Conservation (phyloP, 2,329 filamentous ascomycete species). For the Harringtonia lauricola region DNA sequence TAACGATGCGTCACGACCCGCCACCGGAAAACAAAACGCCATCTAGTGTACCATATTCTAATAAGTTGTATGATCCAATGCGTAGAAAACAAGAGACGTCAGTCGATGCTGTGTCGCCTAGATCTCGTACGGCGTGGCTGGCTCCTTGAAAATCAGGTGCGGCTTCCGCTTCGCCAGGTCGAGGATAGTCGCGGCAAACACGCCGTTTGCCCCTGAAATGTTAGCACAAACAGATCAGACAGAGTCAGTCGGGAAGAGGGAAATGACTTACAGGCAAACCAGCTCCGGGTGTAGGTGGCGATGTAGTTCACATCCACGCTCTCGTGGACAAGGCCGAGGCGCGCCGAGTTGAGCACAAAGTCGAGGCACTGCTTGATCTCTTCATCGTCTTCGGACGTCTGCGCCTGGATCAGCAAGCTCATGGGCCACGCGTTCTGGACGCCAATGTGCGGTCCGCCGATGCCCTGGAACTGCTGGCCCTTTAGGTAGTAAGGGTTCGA, state of each 20-base stretch:
- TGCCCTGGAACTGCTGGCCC: slow-evolving; percentile 70
- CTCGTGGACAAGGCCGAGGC: slow-evolving; percentile 79
- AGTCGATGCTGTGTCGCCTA: no score
- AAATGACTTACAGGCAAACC: slow-evolving; percentile 71
- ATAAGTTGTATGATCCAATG: no score
- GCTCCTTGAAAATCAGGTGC: slow-evolving; percentile 67
- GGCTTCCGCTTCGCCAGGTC: slow-evolving; percentile 85
- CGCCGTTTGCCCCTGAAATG: slow-evolving; percentile 72
- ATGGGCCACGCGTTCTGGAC: slow-evolving; percentile 94
- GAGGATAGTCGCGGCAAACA: slow-evolving; percentile 86
- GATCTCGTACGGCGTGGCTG: slow-evolving; percentile 45
- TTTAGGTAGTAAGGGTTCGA: slow-evolving; percentile 85
- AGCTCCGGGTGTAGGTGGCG: slow-evolving; percentile 66
- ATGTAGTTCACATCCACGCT: slow-evolving; percentile 69
- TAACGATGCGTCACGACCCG: no score
- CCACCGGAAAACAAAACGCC: no score
- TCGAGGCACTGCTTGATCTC: slow-evolving; percentile 70
- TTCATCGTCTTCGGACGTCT: slow-evolving; percentile 71
- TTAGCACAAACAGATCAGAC: neutral
- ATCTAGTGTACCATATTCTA: no score
- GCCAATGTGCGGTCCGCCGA: slow-evolving; percentile 74
- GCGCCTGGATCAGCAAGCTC: slow-evolving; percentile 82
- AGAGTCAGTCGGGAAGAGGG: slow-evolving; percentile 6
- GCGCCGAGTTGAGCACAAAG: slow-evolving; percentile 63
- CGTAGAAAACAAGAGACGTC: no score